phyloP scores from a whole-genome alignment of 2,329 filamentous ascomycete species.

The Ramichloridium luteum region DNA sequence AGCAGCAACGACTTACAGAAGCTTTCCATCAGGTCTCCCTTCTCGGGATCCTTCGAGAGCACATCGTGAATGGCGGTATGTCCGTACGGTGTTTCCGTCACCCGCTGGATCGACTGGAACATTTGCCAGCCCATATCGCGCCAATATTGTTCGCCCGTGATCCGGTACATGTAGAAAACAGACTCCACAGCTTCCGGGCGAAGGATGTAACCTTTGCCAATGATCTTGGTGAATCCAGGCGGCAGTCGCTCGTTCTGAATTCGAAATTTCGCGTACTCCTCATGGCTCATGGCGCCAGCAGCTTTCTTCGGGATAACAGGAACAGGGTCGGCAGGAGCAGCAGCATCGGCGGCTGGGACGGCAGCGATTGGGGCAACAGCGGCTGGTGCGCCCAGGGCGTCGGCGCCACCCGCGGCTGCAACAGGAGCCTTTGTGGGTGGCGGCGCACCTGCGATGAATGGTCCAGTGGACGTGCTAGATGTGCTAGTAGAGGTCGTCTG shows the following conservation, averaged over 20 bases:
- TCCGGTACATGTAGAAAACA: slow-evolving; percentile 81
- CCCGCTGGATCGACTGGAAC: slow-evolving; percentile 59
- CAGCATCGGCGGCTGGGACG: too few species aligned
- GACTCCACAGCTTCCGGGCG: slow-evolving; percentile 74
- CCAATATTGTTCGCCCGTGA: slow-evolving; percentile 64
- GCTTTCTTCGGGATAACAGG: neutral
- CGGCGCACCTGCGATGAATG: neutral
- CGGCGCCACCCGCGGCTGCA: neutral
- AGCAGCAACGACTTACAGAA: slow-evolving; percentile 47
- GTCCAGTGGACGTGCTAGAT: neutral
- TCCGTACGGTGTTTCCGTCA: slow-evolving; percentile 53
- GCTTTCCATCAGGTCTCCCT: slow-evolving; percentile 63
- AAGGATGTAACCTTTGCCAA: slow-evolving; percentile 29
- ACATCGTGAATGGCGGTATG: slow-evolving; percentile 62
- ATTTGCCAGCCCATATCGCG: slow-evolving; percentile 78
- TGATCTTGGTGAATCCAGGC: slow-evolving; percentile 30
- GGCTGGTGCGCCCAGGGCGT: neutral
- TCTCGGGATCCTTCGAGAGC: slow-evolving; percentile 22
- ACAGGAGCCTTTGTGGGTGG: too few species aligned
- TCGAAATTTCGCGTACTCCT: slow-evolving; percentile 22
- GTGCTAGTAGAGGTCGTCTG: neutral
- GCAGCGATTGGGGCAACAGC: neutral
- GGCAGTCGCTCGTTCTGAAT: slow-evolving; percentile 30
- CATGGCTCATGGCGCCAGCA: slow-evolving; percentile 11
- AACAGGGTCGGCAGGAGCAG: slow-evolving; percentile 1